phyloP scores from a whole-genome alignment of 306 rosid species.

The Inga laurina region DNA sequence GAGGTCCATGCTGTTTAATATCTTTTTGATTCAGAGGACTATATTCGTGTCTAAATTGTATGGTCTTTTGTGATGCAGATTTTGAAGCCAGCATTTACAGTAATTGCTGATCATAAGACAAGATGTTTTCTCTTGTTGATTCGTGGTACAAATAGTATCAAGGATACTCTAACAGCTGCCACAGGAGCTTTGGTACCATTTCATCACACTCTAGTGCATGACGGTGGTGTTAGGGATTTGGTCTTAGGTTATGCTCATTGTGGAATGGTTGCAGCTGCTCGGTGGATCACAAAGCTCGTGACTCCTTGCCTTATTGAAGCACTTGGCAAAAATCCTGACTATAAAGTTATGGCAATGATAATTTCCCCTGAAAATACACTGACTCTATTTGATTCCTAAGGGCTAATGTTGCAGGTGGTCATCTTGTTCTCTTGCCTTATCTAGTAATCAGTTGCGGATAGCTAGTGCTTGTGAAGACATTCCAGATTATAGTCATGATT shows the following conservation, averaged over 20 bases:
- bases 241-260: conserved; percentile 95
- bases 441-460: neutral
- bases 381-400: neutral
- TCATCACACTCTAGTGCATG: conserved; percentile 81
- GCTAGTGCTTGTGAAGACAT: conserved; percentile 13
- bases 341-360: conserved; percentile 67
- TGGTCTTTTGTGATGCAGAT: conserved; percentile 59
- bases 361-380: neutral
- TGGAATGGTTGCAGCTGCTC: conserved; percentile 98
- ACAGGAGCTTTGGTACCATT: conserved; percentile 94
- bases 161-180: conserved; percentile 91
- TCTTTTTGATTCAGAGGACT: neutral
- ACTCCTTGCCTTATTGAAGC: conserved; percentile 81
- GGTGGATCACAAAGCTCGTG: conserved; percentile 89
- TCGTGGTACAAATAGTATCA: conserved; percentile 96
- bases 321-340: conserved; percentile 60
- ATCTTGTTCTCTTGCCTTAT: neutral
- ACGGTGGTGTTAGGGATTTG: conserved; percentile 85
- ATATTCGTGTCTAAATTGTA: neutral
- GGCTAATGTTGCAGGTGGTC: neutral
- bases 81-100: conserved; percentile 94
- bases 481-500: neutral
- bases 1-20: neutral
- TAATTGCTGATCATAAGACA: conserved; percentile 63
- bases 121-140: conserved; percentile 74